Evolutionary conservation across 257 asterid genomes (phyloP), one percentile per base, ranked within the genome.

Genomic region (Solanum chiquidenum): DNA sequence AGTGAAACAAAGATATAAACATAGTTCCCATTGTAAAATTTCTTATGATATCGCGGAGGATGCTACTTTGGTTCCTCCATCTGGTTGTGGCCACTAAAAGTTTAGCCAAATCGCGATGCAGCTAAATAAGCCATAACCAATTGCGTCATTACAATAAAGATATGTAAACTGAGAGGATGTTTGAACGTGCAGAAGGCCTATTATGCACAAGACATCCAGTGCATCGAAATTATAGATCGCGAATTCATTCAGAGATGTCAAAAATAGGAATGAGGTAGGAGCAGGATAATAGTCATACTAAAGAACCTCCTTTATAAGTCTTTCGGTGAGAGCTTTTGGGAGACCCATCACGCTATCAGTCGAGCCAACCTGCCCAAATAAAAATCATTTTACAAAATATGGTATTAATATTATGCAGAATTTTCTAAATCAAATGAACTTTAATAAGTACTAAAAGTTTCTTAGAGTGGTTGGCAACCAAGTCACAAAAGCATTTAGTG

Each of bases 321-420:
- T 92, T 83, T 90, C 91, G 0, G 98, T 93, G 58, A 97, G 95
- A 83, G 88, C 94, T 89, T 91, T 93, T 7, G 99, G 98, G 18
- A 97, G 98, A 89, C 99, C 99, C 99, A 97, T 97, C 87, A 97
- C 99, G 46, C 98, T 94, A 89, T 97, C 99, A 20, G 96, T 94
- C 80, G 93, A 93, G 66, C 99, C 99, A 44, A 94, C 93, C 99
- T 95, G 92, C 79, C 83, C 88, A 90, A 83, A 31, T 29, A 29
- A 29, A 82, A 49, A 82, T 18, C 72, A 62, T 25, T 2, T 66
- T 21, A 42, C 33, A 64, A 64, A n/a, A 64, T 64, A n/a, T 64
- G 33, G 33, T 11, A 64, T 5, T n/a, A 64, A 64, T 64, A 64
- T n/a, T 64, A 64, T 82, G 86, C 21, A 49, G 68, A 49, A 49